phyloP scores from a whole-genome alignment of 225 moss, liverwort and hornwort species.

The Takakia lepidozioides region DNA sequence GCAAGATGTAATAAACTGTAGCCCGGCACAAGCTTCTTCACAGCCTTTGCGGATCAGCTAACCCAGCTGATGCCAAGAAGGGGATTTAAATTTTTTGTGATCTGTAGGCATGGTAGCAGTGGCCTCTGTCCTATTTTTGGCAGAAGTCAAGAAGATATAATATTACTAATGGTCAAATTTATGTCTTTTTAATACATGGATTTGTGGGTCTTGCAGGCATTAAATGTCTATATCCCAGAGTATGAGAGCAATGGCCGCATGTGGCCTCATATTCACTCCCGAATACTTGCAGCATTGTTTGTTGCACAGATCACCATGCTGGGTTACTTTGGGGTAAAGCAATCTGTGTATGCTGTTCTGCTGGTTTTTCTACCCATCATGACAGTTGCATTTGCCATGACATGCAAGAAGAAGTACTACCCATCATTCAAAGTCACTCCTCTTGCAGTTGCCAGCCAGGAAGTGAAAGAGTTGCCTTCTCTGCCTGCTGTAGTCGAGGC shows the following conservation, averaged over 20 bases:
- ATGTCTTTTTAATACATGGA: too few relatives aligned
- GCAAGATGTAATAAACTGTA: too few relatives aligned
- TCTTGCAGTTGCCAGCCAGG: slow-evolving; percentile 36
- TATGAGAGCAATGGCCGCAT: slow-evolving; percentile 78
- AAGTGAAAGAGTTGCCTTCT: slow-evolving; percentile 34
- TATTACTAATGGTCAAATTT: too few relatives aligned
- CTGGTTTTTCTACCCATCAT: slow-evolving; percentile 37
- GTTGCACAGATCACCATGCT: slow-evolving; percentile 63
- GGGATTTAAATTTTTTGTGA: neutral
- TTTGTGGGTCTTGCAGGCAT: slow-evolving; percentile 29
- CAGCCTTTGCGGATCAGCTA: too few relatives aligned
- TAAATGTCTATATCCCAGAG: slow-evolving; percentile 66
- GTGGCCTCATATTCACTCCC: slow-evolving; percentile 84
- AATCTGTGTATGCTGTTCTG: slow-evolving; percentile 40
- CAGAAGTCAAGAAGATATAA: too few relatives aligned
- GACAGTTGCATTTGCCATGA: slow-evolving; percentile 31
- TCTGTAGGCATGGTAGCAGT: neutral
- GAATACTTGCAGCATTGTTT: slow-evolving; percentile 48
- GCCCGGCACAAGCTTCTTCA: too few relatives aligned
- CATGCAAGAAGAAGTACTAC: slow-evolving; percentile 28
- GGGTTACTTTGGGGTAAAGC: slow-evolving; percentile 64
- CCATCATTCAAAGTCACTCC: slow-evolving; percentile 52
- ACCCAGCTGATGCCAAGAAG: too few relatives aligned
- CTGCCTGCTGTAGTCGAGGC: slow-evolving; percentile 38
- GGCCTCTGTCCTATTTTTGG: neutral